Evolutionary conservation across 75 land plant species (phyloP), one percentile per base, ranked within the genome.

Genomic region (Pseudotsuga menziesii): DNA sequence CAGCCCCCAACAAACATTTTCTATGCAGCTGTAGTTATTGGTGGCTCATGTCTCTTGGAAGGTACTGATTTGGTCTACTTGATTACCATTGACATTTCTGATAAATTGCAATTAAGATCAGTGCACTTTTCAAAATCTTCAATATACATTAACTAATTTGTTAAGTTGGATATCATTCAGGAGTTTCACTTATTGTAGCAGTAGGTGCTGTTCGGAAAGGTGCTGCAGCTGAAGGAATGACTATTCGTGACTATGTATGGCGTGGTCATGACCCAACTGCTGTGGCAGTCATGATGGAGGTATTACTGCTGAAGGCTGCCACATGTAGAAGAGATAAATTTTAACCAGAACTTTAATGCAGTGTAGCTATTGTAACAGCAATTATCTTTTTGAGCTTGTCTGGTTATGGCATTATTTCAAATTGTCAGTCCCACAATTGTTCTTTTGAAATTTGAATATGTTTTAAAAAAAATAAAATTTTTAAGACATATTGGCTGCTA

Each of bases 261-360:
- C 97, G 97, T 79, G 97, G 99, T 81, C 98, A 97, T 92, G 99
- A 97, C 78, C 99, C 98, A 63, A 97, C 99, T 54, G 79, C 99
- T 58, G 99, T 97, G 76, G 98, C 98, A 67, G 97, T 97, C 59
- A 88, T 97, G 97, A 94, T 95, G 83, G 97, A 96, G 99, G 99
- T 94, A 72, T 58, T 59, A 54, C 15, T 4, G 6, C 5, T 17
- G 26, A 59, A 35, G 81, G 25, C 26, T 64, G 3, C 36, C 39
- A 77, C 52, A 25, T 22, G 32, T 2, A 41, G 78, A 67, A 48
- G 8, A 48, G 57, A 52, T 56, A 52, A 12, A 26, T 17, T 48
- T 48, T 48, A 48, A 48, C 11, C 11, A 9, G 54, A 9, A 48
- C 54, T 11, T 48, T 48, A 48, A 48, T 48, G 11, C 11, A 48